Percentiles rank a stretch among this genome's conserved stretches.
These are phyloP conservation scores for Lachancea quebecensis DNA, from an alignment of 805 yeast genomes.

Conservation along the genomic window DNA sequence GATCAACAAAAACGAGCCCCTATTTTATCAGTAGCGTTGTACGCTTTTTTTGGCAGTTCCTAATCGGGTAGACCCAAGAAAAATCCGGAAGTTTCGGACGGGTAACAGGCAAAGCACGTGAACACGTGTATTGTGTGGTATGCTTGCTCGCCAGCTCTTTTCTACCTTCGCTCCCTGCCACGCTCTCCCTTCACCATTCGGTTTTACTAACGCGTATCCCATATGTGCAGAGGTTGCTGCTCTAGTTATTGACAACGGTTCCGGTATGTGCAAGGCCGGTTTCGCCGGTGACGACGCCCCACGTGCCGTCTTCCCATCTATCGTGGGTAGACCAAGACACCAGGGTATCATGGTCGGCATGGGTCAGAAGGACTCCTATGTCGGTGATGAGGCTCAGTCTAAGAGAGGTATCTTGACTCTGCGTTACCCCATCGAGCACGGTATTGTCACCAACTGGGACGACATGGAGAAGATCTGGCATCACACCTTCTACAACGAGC, in stretches of 20 bases:
- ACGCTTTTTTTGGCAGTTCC: too few species aligned
- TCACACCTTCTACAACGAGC: constrained; percentile 99
- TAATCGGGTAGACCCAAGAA: not conserved
- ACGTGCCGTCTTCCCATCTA: constrained; percentile 99
- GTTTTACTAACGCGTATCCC: constrained; percentile 6
- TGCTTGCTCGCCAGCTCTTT: too few species aligned
- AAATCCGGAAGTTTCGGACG: not conserved
- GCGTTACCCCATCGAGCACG: constrained; percentile 99
- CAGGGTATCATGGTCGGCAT: constrained; percentile 99
- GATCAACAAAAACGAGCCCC: not conserved
- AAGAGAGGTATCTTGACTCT: constrained; percentile 99
- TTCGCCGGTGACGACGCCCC: constrained; percentile 99
- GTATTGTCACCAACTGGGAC: constrained; percentile 99
- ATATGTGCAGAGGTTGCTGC: constrained; percentile 32
- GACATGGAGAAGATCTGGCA: constrained; percentile 99
- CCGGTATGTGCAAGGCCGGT: constrained; percentile 99
- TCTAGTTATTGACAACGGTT: constrained; percentile 96
- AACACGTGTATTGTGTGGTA: not conserved
- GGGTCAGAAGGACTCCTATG: constrained; percentile 99
- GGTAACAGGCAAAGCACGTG: not conserved
- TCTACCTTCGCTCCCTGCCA: too few species aligned
- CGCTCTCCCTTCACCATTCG: too few species aligned
- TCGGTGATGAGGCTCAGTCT: constrained; percentile 99
- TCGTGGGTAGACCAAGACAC: constrained; percentile 99
- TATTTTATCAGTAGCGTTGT: not conserved